Base-by-base conservation (phyloP, 257 asterid species). In the Phtheirospermum japonicum region DNA sequence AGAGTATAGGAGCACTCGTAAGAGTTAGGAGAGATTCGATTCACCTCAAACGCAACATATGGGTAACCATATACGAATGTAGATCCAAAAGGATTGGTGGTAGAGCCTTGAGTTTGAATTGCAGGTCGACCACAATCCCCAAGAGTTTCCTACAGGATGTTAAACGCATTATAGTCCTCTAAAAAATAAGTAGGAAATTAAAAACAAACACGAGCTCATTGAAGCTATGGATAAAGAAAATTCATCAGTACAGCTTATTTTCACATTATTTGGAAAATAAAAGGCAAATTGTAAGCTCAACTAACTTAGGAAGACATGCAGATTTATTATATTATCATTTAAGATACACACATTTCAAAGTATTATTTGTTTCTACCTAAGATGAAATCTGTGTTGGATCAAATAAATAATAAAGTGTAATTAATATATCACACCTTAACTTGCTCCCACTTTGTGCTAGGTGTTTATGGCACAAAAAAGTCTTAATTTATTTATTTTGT, bases 41-140 rank as follows among this genome's bases (percentile, higher is more conserved):
- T 72, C 67, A 88, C 96, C 96, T 88, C 95, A 43, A 88, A 82
- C 61, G 96, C 95, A 63, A 78, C 70, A 70, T 88, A 78, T 55
- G 77, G 96, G 71, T 85, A 88, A 30, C 95, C 96, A 80, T 85
- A 88, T 5, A 88, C 96, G 66, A 83, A 66, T n/a, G n/a, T n/a
- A n/a, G n/a, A n/a, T n/a, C n/a, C n/a, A n/a, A n/a, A n/a, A n/a
- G n/a, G n/a, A n/a, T 88, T 85, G 69, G 83, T 81, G 12, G 85
- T 67, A 49, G 92, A 88, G 67, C 96, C 96, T 64, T 85, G 96
- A 33, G 95, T 83, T 74, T 85, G 95, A 30, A 88, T 82, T 64
- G 95, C 95, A 31, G 95, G 89, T 69, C 82, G 84, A 37, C 96
- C 95, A 65, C 83, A 76, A 63, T 88, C 87, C 55, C 96, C 96